Evolutionary conservation across 148 eudicot genomes (phyloP), one percentile per base, ranked within the genome.

Genomic region (Camellia japonica): DNA sequence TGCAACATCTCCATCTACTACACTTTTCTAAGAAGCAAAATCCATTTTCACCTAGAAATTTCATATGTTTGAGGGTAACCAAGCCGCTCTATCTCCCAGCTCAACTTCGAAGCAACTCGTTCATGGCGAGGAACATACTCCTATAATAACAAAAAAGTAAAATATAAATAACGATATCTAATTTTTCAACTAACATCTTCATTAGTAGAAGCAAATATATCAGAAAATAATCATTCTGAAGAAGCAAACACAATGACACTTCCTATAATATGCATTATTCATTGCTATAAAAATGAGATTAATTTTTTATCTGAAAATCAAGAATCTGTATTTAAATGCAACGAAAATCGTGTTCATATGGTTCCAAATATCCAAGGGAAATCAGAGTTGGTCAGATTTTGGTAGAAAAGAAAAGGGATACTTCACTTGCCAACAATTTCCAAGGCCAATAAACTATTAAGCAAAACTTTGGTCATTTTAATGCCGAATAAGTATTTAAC

Each of bases 81-180:
- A 56, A 90, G 85, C 81, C 87, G 97, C 85, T 93, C 97, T 74
- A 78, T 86, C 78, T 91, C 93, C 95, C 95, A 91, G 85, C 85
- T 83, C 78, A 89, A 73, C 69, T 91, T 92, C 42, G 92, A 76
- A 18, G 92, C 90, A 23, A 85, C 93, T 73, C 93, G 83, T 75
- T 93, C 95, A 61, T 93, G 97, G 74, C 93, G 61, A 15, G 97
- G 95, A 2, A 75, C 85, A 68, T 91, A 91, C 52, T 93, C 97
- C 97, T 93, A 46, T 7, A 59, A 30, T 30, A 30, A 30, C 38
- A 30, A 30, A 30, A 30, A 30, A 1, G 38, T 30, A 30, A 30
- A 30, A 30, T 30, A 30, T 30, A 6, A 14, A 64, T 19, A 8
- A 64, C 9, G 9, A 64, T 30, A 30, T 7, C 10, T 3, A 4